phyloP scores from a whole-genome alignment of 1,284 basidiomycete species.

The Cryptococcus amylolentus region DNA sequence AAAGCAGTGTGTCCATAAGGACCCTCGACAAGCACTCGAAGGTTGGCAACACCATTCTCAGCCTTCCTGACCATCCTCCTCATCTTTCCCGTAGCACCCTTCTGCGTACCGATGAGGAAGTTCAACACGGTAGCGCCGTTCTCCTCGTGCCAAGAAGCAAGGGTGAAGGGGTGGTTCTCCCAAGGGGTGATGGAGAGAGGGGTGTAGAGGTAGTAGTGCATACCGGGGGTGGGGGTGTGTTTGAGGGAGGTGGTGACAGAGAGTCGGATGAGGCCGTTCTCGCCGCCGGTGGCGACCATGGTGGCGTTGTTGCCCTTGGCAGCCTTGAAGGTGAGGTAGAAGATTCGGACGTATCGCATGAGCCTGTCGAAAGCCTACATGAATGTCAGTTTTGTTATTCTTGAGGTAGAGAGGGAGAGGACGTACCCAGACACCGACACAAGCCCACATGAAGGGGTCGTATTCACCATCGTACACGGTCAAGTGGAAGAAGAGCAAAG shows the following conservation, averaged over 20 bases:
- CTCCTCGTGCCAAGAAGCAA: slow-evolving; percentile 19
- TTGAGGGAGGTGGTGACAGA: slow-evolving; percentile 17
- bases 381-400: not conserved
- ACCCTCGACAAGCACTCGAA: slow-evolving; percentile 30
- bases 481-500: slow-evolving; percentile 26
- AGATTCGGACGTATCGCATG: slow-evolving; percentile 24
- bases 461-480: slow-evolving; percentile 19
- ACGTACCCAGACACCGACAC: slow-evolving; percentile 32
- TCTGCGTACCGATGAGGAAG: slow-evolving; percentile 27
- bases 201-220: slow-evolving; percentile 34
- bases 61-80: slow-evolving; percentile 3
- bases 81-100: slow-evolving; percentile 23
- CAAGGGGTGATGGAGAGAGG: slow-evolving; percentile 23
- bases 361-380: slow-evolving; percentile 27
- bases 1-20: slow-evolving; percentile 30
- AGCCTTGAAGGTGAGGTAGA: slow-evolving; percentile 19
- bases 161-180: slow-evolving; percentile 37
- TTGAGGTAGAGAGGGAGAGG: not conserved
- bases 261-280: slow-evolving; percentile 26
- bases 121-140: slow-evolving; percentile 12
- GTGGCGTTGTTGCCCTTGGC: slow-evolving; percentile 15
- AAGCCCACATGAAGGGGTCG: slow-evolving; percentile 24
- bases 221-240: slow-evolving; percentile 21
- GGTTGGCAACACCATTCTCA: not conserved
- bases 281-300: slow-evolving; percentile 9